Evolutionary conservation across 129 eudicot genomes (phyloP), one percentile per base, ranked within the genome.

Genomic region (Chrysanthemum lavandulifolium): DNA sequence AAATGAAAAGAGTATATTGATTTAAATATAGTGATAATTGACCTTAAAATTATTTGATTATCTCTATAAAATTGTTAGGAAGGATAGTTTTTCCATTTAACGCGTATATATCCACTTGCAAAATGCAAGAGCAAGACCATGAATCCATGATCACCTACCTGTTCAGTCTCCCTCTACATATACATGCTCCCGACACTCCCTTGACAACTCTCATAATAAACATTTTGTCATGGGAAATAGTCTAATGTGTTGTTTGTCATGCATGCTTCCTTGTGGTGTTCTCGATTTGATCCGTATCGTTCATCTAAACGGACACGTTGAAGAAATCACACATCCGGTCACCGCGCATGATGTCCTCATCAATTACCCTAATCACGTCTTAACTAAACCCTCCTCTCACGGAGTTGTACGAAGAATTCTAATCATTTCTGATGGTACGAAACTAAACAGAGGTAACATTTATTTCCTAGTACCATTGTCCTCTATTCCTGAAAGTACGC

Each of bases 241-340:
- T 70, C 52, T 86, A 73, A 80, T 89, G 78, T 86, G 96, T 67
- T 86, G 92, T 80, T 84, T 89, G 82, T 87, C 96, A 21, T 89
- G 96, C 71, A 81, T 89, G 13, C 89, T 89, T 74, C 96, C 96
- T 11, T 89, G 92, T 8, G 96, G 96, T 71, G 96, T 90, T 33
- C 53, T 89, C 13, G 96, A 89, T 63, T 76, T 89, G 76, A 84
- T 89, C 85, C 84, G 96, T 13, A 82, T 89, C 47, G 90, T 89
- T 10, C 96, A 89, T 73, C 66, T 80, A 45, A 86, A 86, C 65
- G 96, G 96, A 25, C 43, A 82, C 72, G 88, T 89, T 1, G 96
- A 89, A 27, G 96, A 89, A 55, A 62, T 86, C 58, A 72, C 96
- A 9, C 68, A 83, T 55, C 83, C 81, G 61, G 33, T 86, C 67